Evolutionary conservation across 2,329 filamentous ascomycete species (phyloP).

Genomic region (Grosmannia clavigera): DNA sequence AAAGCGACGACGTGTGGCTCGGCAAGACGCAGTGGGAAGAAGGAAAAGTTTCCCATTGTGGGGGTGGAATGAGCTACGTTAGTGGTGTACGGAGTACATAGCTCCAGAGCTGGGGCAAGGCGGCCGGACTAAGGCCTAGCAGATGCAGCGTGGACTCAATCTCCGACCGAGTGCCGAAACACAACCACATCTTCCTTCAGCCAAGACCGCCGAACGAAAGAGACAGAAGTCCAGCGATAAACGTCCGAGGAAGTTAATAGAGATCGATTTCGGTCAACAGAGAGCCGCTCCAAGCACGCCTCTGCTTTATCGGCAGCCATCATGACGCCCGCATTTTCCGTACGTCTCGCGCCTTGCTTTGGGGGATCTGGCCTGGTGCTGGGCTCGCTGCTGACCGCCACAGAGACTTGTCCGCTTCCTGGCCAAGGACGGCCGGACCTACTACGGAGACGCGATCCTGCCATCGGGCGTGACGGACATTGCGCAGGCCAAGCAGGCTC

Average conservation of each 20-base stretch:
- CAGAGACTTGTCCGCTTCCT: conserved; percentile 65
- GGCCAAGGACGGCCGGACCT: conserved; percentile 53
- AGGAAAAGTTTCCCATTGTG: neutral
- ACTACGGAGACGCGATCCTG: conserved; percentile 65
- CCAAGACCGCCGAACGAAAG: neutral
- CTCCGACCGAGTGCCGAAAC: neutral
- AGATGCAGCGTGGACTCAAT: neutral
- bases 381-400: neutral
- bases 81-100: neutral
- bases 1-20: conserved; percentile 14
- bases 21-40: neutral
- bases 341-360: neutral
- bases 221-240: neutral
- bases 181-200: neutral
- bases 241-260: no score
- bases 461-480: conserved; percentile 48
- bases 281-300: neutral
- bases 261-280: neutral
- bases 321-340: conserved; percentile 15
- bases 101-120: neutral
- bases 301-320: neutral
- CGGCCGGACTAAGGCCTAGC: neutral
- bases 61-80: neutral
- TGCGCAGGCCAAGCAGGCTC: conserved; percentile 46
- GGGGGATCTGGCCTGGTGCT: no score